Evolutionary conservation across 495 filamentous ascomycete genomes (phyloP).

Genomic region (Annulohypoxylon stygium): DNA sequence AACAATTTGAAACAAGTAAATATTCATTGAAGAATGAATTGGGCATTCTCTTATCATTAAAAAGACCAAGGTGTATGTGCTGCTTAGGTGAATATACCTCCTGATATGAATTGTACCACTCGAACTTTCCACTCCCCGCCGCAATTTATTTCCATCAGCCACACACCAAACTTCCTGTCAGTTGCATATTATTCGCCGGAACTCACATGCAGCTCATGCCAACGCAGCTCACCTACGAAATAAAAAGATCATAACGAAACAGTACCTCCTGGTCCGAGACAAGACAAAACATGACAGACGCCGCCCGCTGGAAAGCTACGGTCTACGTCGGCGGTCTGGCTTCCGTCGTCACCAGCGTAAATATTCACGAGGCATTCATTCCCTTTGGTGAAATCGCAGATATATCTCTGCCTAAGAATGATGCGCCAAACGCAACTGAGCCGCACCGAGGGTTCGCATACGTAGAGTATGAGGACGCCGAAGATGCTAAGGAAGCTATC

Average conservation of each 20-base stretch:
- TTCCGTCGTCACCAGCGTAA: constrained; percentile 76
- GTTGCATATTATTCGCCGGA: constrained; percentile 36
- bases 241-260: constrained; percentile 28
- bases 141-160: constrained; percentile 27
- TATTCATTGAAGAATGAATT: background rate
- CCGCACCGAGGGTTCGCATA: constrained; percentile 95
- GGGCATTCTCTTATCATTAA: background rate
- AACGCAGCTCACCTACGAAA: constrained; percentile 4
- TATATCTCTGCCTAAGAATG: constrained; percentile 88
- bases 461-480: constrained; percentile 88
- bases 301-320: constrained; percentile 86
- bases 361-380: constrained; percentile 90
- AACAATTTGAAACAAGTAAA: background rate
- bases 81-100: constrained; percentile 8
- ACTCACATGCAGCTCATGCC: background rate
- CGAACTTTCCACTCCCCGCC: background rate
- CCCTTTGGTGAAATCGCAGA: constrained; percentile 96
- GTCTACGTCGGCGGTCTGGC: constrained; percentile 93
- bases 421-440: constrained; percentile 74
- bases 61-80: background rate
- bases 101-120: background rate
- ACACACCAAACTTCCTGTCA: constrained; percentile 25
- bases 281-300: constrained; percentile 76
- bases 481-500: constrained; percentile 93
- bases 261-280: background rate